Conservation (phyloP, 2,329 filamentous ascomycete species). For the Microdochium trichocladiopsis region DNA sequence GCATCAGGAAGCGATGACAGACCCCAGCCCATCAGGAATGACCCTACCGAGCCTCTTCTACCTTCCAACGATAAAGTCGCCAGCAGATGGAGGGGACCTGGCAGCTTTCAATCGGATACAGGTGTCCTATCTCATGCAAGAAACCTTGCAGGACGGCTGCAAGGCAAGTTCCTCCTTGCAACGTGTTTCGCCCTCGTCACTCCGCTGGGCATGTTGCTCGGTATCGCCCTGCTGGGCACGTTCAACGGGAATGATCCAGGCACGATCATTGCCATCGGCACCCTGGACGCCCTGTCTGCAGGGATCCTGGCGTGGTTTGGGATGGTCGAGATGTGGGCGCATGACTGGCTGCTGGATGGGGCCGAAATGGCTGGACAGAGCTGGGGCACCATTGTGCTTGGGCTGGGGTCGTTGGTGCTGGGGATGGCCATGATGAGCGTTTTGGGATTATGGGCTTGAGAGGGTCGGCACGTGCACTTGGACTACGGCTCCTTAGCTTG, state of each 20-base stretch:
- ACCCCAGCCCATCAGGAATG: background rate
- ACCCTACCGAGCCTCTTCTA: too few species aligned
- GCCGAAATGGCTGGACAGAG: conserved; percentile 7
- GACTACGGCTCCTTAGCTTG: too few species aligned
- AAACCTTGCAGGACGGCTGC: too few species aligned
- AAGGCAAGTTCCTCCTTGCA: conserved; percentile 35
- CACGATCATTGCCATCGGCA: conserved; percentile 47
- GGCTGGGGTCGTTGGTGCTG: background rate
- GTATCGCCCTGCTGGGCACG: conserved; percentile 43
- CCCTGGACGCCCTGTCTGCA: conserved; percentile 46
- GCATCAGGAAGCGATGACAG: background rate
- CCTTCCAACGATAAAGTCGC: too few species aligned
- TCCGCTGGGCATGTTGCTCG: conserved; percentile 52
- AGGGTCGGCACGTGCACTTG: too few species aligned
- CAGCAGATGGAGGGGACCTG: too few species aligned
- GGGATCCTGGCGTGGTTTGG: conserved; percentile 52
- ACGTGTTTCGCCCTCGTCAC: conserved; percentile 43
- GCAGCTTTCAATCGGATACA: too few species aligned
- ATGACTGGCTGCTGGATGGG: conserved; percentile 42
- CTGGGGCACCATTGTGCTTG: background rate
- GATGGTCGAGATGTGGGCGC: conserved; percentile 50
- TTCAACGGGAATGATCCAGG: conserved; percentile 48
- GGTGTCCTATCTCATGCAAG: too few species aligned
- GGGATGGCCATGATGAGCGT: conserved; percentile 1
- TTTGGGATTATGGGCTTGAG: conserved; percentile 1